Conservation (phyloP, 2,329 filamentous ascomycete genomes). For the Neopestalotiopsis sp. region DNA sequence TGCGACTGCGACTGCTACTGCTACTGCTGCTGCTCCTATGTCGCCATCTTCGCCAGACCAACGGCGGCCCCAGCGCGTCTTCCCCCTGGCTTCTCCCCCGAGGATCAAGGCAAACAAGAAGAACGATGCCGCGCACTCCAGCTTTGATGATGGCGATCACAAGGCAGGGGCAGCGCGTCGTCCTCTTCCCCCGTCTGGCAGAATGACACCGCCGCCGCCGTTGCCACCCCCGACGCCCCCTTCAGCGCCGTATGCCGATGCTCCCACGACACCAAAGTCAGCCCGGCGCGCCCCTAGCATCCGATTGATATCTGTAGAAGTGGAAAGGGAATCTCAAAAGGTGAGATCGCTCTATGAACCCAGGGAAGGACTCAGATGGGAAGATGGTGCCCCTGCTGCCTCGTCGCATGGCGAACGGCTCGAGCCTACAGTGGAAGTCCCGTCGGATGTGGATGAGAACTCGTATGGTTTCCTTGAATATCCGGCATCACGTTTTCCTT, state of each 20-base stretch:
- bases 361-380: constrained; percentile 58
- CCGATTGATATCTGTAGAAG: constrained; percentile 58
- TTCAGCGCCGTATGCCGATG: constrained; percentile 8
- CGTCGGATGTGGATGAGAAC: constrained; percentile 58
- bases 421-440: constrained; percentile 56
- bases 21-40: neutral
- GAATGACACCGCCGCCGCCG: constrained; percentile 8
- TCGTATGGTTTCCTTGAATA: constrained; percentile 62
- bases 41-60: constrained; percentile 20
- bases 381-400: constrained; percentile 52
- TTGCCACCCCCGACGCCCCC: constrained; percentile 20
- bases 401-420: constrained; percentile 53
- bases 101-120: constrained; percentile 24
- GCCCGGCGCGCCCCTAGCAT: constrained; percentile 48
- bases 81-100: constrained; percentile 32
- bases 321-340: constrained; percentile 70
- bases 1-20: neutral
- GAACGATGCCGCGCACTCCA: constrained; percentile 20
- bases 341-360: constrained; percentile 70
- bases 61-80: constrained; percentile 27
- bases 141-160: neutral
- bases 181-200: neutral
- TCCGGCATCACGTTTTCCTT: constrained; percentile 20
- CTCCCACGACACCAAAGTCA: constrained; percentile 22
- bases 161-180: neutral